These are phyloP conservation scores for Cercophora scortea DNA, from an alignment of 495 filamentous ascomycete species.

Conservation along the genomic window DNA sequence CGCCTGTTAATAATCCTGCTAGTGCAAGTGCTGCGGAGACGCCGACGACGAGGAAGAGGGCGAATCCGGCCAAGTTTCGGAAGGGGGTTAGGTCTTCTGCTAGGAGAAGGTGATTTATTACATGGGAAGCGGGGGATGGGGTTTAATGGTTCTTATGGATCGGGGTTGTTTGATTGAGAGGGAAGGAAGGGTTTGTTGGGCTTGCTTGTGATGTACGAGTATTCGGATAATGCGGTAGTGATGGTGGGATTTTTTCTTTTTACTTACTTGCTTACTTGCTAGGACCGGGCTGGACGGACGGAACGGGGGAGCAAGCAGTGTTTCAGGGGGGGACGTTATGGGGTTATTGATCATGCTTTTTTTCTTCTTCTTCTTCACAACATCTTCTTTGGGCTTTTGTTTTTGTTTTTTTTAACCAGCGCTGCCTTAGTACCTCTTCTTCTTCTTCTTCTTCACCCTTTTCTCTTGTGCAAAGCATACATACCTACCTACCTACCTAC, in stretches of 20 bases:
- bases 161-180: too few relatives aligned
- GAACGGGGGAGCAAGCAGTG: too few relatives aligned
- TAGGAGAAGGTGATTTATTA: constrained; percentile 13
- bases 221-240: too few relatives aligned
- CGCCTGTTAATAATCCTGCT: constrained; percentile 24
- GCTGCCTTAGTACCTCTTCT: too few relatives aligned
- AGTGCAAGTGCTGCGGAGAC: constrained; percentile 12
- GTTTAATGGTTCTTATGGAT: too few relatives aligned
- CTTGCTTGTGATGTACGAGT: background rate
- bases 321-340: too few relatives aligned
- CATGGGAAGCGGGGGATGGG: too few relatives aligned
- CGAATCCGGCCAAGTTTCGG: constrained; percentile 22
- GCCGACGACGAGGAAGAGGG: constrained; percentile 13
- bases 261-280: background rate
- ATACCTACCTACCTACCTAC: too few relatives aligned
- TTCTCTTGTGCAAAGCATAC: too few relatives aligned
- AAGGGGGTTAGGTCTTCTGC: constrained; percentile 17
- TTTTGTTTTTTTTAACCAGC: constrained; percentile 4
- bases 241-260: constrained; percentile 1
- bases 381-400: background rate
- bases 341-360: constrained; percentile 1
- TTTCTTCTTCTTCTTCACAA: constrained; percentile 7
- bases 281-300: background rate
- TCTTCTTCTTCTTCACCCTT: too few relatives aligned
- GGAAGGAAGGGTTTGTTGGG: too few relatives aligned